A percentile compares a stretch with the other conserved stretches of the same genome.
Evolutionary conservation across 192 early-diverging fungal genomes (phyloP).

Genomic region (Linnemannia schmuckeri): DNA sequence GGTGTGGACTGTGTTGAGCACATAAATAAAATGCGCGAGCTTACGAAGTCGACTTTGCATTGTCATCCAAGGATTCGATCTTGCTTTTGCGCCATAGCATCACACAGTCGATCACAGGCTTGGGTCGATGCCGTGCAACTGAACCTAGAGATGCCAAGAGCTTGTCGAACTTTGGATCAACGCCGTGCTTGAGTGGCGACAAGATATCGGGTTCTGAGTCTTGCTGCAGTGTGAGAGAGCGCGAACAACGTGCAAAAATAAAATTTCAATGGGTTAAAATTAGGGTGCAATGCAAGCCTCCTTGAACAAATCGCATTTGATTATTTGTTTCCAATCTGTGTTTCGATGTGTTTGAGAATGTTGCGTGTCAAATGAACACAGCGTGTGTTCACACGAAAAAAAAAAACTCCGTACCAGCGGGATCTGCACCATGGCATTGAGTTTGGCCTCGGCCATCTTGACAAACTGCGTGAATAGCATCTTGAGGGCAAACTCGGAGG

Average conservation of each 20-base stretch:
- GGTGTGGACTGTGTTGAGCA: background rate
- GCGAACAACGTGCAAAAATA: background rate
- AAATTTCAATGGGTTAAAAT: background rate
- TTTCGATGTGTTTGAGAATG: conserved; percentile 7
- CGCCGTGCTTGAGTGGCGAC: conserved; percentile 70
- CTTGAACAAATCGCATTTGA: conserved; percentile 9
- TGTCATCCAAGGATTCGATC: conserved; percentile 66
- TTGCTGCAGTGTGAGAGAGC: conserved; percentile 43
- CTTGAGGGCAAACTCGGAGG: conserved; percentile 69
- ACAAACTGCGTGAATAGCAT: conserved; percentile 71
- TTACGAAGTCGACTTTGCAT: conserved; percentile 45
- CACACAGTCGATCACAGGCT: conserved; percentile 84
- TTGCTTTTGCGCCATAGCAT: conserved; percentile 82
- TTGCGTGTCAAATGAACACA: background rate
- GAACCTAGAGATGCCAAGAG: conserved; percentile 83
- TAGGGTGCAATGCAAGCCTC: background rate
- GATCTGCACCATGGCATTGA: conserved; percentile 59
- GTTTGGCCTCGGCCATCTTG: conserved; percentile 68
- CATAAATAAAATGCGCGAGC: conserved; percentile 7
- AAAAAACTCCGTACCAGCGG: conserved; percentile 22
- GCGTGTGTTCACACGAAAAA: background rate
- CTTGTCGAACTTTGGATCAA: conserved; percentile 86
- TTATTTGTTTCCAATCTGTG: background rate
- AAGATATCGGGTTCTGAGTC: conserved; percentile 77
- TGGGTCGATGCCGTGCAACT: conserved; percentile 86